Conservation (phyloP, 1,139 yeast species). For the Candida sp. region DNA sequence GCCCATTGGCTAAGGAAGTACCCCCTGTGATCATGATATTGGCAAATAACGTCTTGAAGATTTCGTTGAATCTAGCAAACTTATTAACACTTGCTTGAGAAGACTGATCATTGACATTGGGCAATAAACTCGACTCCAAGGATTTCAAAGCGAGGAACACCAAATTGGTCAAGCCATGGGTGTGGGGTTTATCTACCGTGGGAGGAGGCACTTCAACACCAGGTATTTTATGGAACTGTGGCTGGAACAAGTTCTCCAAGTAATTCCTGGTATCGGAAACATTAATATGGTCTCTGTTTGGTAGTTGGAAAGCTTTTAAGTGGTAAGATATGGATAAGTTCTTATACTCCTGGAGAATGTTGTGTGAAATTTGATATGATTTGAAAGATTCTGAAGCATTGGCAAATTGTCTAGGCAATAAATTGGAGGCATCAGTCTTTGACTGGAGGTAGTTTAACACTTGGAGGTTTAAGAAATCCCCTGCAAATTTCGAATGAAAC, state of each 20-base stretch:
- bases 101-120: conserved; percentile 14
- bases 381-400: conserved; percentile 43
- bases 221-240: conserved; percentile 36
- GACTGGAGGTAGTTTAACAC: conserved; percentile 36
- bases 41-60: conserved; percentile 42
- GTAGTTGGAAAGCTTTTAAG: conserved; percentile 44
- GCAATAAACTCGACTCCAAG: conserved; percentile 29
- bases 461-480: conserved; percentile 64
- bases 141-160: conserved; percentile 35
- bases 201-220: conserved; percentile 33
- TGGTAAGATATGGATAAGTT: conserved; percentile 12
- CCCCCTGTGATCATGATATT: conserved; percentile 71
- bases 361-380: conserved; percentile 40
- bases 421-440: conserved; percentile 22
- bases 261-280: conserved; percentile 38
- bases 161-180: conserved; percentile 41
- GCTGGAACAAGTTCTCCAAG: conserved; percentile 56
- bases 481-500: conserved; percentile 61
- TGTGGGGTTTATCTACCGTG: conserved; percentile 31
- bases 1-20: conserved; percentile 54
- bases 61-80: conserved; percentile 37
- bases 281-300: conserved; percentile 37
- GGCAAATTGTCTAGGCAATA: conserved; percentile 23
- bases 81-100: conserved; percentile 19
- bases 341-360: conserved; percentile 39